Evolutionary conservation across 75 land plant species (phyloP).

Genomic region (Larix kaempferi): DNA sequence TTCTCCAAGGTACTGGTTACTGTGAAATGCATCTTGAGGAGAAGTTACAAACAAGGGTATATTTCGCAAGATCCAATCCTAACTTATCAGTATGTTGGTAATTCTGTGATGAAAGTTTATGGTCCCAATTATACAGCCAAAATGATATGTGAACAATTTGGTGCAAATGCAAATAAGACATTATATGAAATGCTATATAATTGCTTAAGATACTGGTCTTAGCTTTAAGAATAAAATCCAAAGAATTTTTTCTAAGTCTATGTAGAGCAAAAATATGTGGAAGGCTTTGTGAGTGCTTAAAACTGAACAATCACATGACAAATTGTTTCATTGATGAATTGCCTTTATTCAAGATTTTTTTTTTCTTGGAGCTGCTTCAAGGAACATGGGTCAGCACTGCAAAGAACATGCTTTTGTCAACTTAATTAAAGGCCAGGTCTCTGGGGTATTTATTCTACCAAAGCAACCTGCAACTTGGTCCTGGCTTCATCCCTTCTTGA

Average conservation of each 20-base stretch:
- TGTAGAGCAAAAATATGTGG: background rate
- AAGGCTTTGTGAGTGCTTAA: background rate
- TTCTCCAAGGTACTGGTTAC: background rate
- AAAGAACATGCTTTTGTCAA: no score
- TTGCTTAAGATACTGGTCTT: no score
- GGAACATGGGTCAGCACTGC: no score
- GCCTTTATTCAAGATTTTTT: background rate
- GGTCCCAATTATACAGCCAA: no score
- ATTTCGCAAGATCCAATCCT: background rate
- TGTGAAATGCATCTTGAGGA: conserved; percentile 1
- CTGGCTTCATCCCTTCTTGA: no score
- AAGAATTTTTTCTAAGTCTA: background rate
- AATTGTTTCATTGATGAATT: background rate
- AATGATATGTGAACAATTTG: no score
- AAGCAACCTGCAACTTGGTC: no score
- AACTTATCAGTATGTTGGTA: background rate
- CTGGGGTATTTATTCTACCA: no score
- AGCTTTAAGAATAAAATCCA: background rate
- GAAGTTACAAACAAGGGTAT: background rate
- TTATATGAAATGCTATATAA: no score
- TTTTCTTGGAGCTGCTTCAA: no score
- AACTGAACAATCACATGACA: background rate
- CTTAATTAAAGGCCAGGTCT: background rate
- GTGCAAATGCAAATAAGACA: no score
- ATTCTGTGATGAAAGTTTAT: background rate